Base-by-base conservation (phyloP, 257 asterid species). In the Fraxinus americana region DNA sequence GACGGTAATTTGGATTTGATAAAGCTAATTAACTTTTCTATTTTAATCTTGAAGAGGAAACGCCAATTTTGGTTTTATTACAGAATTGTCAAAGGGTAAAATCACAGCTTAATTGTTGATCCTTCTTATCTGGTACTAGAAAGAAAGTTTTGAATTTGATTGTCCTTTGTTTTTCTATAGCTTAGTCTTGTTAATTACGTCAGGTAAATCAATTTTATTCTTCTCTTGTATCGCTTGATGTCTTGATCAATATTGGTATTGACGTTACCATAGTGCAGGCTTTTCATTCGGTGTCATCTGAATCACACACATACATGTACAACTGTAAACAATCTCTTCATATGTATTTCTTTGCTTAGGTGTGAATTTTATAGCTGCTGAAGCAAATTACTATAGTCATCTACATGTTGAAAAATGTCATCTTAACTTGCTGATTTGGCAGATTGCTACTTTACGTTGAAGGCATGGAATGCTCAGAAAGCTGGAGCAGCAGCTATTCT, bases 381-480 rank as follows among this genome's bases (percentile, higher is more conserved):
- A 59, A 38, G 30, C 39, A 65, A 25, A 57, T 35, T 25, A 67
- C 25, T 61, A 8, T 48, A 25, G 17, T 68, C 19, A 3, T 25
- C 68, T 71, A 50, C 48, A 5, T 6, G 65, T 25, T 38, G 29
- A 3, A 50, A 17, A 57, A 34, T 59, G 78, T 32, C 59, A 76
- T 45, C 67, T 29, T 78, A 23, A 14, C 78, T 30, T 71, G 43
- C 25, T 72, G 74, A 16, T 50, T 21, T 79, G 73, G 73, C 91
- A 94, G 98, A 94, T 9, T 92, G 98, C 81, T 92, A 82, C 75
- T 91, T 91, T 81, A 91, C 92, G n/a, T 71, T 89, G 82, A 91
- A 91, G 88, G 94, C 96, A 43, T 91, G 96, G 96, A 85, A 91
- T 81, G 92, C 90, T 73, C 96, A 91, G 80, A 91, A 83, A 66